Conservation (phyloP, 129 eudicot species). For the Tagetes erecta region DNA sequence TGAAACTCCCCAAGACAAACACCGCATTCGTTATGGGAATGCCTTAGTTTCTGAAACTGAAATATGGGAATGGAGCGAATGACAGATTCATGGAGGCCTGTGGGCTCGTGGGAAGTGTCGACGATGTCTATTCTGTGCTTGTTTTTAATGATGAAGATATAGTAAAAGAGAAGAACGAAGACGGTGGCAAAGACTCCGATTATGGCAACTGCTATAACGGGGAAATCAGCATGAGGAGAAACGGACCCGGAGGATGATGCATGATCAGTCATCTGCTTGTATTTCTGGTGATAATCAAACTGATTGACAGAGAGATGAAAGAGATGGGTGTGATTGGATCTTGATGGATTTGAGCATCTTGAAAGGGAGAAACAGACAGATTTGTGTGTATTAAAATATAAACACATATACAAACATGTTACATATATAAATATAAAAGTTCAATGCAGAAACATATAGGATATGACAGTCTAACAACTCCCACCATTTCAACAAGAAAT, state of each 20-base stretch:
- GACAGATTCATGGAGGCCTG: constrained; percentile 69
- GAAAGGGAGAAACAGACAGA: constrained; percentile 22
- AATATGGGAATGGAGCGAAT: constrained; percentile 79
- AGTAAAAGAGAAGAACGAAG: constrained; percentile 71
- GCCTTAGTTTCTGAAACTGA: constrained; percentile 39
- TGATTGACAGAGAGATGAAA: constrained; percentile 3
- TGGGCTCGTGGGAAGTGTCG: constrained; percentile 52
- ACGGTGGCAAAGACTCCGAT: constrained; percentile 84
- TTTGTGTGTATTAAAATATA: background rate
- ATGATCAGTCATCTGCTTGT: constrained; percentile 7
- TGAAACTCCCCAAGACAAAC: constrained; percentile 82
- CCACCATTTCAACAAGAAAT: no score
- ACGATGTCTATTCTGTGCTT: constrained; percentile 77
- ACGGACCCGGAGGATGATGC: constrained; percentile 25
- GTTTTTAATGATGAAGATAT: constrained; percentile 80
- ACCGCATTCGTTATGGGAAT: constrained; percentile 55
- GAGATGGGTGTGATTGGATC: constrained; percentile 48
- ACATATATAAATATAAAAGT: background rate
- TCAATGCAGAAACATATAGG: no score
- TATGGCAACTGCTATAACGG: constrained; percentile 71
- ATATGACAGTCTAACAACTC: no score
- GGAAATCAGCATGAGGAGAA: constrained; percentile 52
- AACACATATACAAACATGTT: background rate
- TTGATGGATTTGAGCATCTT: constrained; percentile 41
- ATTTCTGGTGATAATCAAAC: background rate